phyloP scores from a whole-genome alignment of 768 basidiomycete genomes.

The Chiua virens region DNA sequence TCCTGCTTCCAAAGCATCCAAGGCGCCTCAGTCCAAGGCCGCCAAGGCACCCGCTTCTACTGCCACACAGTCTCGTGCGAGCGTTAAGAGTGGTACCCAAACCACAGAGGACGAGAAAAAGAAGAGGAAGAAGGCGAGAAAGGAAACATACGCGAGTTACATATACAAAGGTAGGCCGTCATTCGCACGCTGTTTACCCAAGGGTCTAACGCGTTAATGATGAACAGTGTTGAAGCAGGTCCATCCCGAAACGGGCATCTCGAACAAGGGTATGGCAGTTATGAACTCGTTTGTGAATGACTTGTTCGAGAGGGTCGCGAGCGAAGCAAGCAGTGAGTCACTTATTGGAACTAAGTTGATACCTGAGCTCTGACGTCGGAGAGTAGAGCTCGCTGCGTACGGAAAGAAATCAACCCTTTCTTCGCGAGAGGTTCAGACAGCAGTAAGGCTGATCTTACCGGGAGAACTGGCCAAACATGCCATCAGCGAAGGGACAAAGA shows the following conservation, averaged over 20 bases:
- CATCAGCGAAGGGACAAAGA: constrained; percentile 73
- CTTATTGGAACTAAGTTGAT: not conserved
- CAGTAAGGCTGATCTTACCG: constrained; percentile 67
- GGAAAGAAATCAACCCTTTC: constrained; percentile 75
- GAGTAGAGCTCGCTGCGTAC: constrained; percentile 60
- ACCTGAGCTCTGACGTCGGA: not conserved
- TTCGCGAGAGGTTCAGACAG: constrained; percentile 70
- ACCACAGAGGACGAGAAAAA: constrained; percentile 42
- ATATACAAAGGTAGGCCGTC: constrained; percentile 53
- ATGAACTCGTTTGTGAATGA: constrained; percentile 65
- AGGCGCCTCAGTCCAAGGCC: constrained; percentile 44
- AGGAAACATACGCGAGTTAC: constrained; percentile 65
- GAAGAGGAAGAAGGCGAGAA: constrained; percentile 55
- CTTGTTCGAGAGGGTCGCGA: constrained; percentile 59
- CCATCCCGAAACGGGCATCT: constrained; percentile 74
- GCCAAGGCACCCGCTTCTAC: constrained; percentile 52
- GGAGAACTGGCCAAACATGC: constrained; percentile 76
- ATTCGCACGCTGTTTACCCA: no score
- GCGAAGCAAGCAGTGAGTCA: constrained; percentile 48
- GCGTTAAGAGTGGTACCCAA: constrained; percentile 9
- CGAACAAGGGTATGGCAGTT: constrained; percentile 62
- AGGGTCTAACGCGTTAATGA: not conserved
- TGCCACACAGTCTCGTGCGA: constrained; percentile 33
- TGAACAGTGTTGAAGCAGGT: constrained; percentile 63
- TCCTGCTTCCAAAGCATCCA: constrained; percentile 34